These are phyloP conservation scores for Prunus campanulata DNA, from an alignment of 306 rosid species.

Conservation along the genomic window DNA sequence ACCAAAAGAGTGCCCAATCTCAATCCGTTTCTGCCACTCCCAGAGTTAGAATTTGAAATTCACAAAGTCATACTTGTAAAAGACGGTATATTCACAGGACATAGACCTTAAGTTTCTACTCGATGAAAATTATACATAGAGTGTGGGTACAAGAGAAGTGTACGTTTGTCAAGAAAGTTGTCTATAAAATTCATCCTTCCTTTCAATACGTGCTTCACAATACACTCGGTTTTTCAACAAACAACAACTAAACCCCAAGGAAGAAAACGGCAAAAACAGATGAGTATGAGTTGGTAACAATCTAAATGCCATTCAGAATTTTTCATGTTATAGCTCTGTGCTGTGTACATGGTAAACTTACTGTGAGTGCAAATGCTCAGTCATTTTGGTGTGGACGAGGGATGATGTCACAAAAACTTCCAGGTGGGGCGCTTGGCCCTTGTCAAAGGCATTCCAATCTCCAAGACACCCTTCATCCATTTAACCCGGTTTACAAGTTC, in stretches of 20 bases:
- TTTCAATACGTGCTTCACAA: not conserved
- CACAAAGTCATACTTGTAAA: not conserved
- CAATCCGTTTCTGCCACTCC: not conserved
- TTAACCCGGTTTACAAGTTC: conserved; percentile 65
- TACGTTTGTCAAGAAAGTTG: not conserved
- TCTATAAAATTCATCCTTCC: not conserved
- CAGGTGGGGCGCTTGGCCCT: conserved; percentile 38
- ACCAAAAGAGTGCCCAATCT: not conserved
- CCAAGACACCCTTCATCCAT: conserved; percentile 59
- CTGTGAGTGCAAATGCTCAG: conserved; percentile 14
- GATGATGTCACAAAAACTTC: conserved; percentile 48
- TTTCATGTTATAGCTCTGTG: not conserved
- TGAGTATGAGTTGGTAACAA: not conserved
- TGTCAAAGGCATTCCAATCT: conserved; percentile 41
- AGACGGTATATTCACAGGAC: not conserved
- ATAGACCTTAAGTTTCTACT: too few species aligned
- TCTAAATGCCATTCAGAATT: not conserved
- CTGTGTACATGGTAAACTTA: conserved; percentile 6
- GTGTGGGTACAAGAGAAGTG: not conserved
- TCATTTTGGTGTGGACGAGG: conserved; percentile 26
- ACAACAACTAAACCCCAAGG: not conserved
- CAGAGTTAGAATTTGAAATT: not conserved
- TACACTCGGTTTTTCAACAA: not conserved
- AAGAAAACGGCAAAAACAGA: not conserved
- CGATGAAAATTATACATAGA: not conserved